phyloP scores from a whole-genome alignment of 164 flowering plant genomes.

The Vitis riparia region DNA sequence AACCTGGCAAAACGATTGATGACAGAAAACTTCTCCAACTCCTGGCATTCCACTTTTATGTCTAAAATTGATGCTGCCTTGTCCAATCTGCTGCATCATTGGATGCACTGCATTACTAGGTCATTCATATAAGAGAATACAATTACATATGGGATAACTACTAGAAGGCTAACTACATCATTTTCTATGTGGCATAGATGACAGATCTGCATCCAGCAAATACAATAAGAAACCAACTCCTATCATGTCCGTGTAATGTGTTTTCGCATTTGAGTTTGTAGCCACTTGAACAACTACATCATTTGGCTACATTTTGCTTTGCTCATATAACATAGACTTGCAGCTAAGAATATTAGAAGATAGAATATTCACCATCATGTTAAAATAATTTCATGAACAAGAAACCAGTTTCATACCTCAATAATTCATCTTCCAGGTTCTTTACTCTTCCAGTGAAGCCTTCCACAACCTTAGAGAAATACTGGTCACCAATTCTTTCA shows the following conservation, averaged over 20 bases:
- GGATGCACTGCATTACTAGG: not conserved
- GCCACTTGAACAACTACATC: no score
- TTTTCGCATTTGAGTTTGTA: no score
- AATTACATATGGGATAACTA: not conserved
- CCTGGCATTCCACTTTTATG: constrained; percentile 64
- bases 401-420: constrained; percentile 41
- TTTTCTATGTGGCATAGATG: not conserved
- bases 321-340: not conserved
- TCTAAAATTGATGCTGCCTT: constrained; percentile 54
- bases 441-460: constrained; percentile 42
- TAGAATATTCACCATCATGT: not conserved
- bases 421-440: constrained; percentile 59
- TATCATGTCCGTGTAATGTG: no score
- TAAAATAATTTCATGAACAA: not conserved
- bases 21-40: constrained; percentile 64
- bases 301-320: no score
- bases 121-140: not conserved
- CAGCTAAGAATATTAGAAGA: not conserved
- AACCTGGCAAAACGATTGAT: constrained; percentile 87
- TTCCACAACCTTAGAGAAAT: constrained; percentile 49
- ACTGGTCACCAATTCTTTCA: constrained; percentile 32
- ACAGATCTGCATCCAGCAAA: no score
- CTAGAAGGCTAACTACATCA: not conserved
- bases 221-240: no score
- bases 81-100: constrained; percentile 57